Evolutionary conservation across 2,329 filamentous ascomycete genomes (phyloP), one percentile per base, ranked within the genome.

Genomic region (Pseudophaeomoniella oleicola): DNA sequence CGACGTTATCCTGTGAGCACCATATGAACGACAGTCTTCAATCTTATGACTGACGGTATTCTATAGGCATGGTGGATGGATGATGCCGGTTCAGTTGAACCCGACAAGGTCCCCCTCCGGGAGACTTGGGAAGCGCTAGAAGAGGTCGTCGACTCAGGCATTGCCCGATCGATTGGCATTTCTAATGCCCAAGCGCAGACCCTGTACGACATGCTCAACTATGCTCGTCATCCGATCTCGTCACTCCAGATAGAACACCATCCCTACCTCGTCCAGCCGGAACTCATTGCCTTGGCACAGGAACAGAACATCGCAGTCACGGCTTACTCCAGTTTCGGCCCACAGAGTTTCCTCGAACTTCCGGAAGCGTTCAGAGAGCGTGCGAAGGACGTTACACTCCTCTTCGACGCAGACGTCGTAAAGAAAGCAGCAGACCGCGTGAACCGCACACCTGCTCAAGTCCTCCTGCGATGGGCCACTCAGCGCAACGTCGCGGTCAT

Each of bases 211-310:
- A 64, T 87, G 47, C 70, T 88, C 53, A 75, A 80, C 50, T 84
- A 86, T 60, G 81, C 81, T 43, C 74, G 71, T 50, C 72, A 85
- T 59, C 68, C 68, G 32, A 81, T 83, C 5, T 79, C 82, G 29
- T 78, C 80, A 30, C 76, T 90, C 42, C 85, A 92, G 68, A 78
- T 92, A 58, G 84, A 92, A 68, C 82, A 88, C 65, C 85, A 92
- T 69, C 84, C 84, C 16, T 90, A 87, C 70, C 73, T 88, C 40
- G 78, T 81, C 42, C 84, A 92, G 68, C 59, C 66, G 41, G 69
- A 75, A 37, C 72, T 92, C 36, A 57, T 90, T 50, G 64, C 72
- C 50, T 73, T 84, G 36, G 79, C 78, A 49, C 68, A 80, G 64
- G 61, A 64, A 37, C 70, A 85, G 62, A 74, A 75, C 42, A 78